Base-by-base conservation (phyloP, 2,329 filamentous ascomycete species). In the Colletotrichum higginsianum region DNA sequence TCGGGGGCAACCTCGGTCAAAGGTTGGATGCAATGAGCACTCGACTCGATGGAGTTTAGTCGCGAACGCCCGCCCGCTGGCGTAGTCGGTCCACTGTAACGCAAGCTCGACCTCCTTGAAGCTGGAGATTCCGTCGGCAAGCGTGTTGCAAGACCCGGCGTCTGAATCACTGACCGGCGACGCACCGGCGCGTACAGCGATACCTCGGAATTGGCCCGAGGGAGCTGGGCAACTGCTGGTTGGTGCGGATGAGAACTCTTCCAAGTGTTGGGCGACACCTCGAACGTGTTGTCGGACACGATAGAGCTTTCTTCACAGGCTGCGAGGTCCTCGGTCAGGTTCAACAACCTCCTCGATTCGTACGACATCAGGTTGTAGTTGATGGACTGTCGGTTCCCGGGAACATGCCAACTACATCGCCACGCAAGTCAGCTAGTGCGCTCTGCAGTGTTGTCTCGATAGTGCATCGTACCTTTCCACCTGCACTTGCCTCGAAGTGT, bases 101-200 rank as follows among this genome's bases (percentile, higher is more conserved):
- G 82, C 52, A 81, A 80, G 70, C 76, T 83, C 4, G 80, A 76
- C 72, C 78, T 80, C 60, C 75, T 69, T 55, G 76, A 75, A 38
- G 74, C 58, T 58, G 73, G 30, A 30, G 55, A 38, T 4, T 74
- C 73, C 21, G 55, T 52, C 11, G 67, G 60, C 30, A 61, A 64
- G 67, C 85, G 82, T 9, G 86, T 88, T 9, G 86, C 86, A 26
- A 88, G 80, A 13, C 86, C 86, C 0, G 86, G 86, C 0, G 82
- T 86, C 69, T 85, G 85, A 15, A 86, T 80, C 46, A 87, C 75
- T 3, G 86, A 88, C 12, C 85, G 83, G 50, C 86, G 82, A 21
- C 86, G 83, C 67, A 85, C 81, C 6, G 86, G 85, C 38, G 84
- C 83, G 73, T 85, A 87, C 13, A 87, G 74, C 4, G 85, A 84